phyloP scores from a whole-genome alignment of 2,329 filamentous ascomycete species.

The Trichophyton mentagrophytes region DNA sequence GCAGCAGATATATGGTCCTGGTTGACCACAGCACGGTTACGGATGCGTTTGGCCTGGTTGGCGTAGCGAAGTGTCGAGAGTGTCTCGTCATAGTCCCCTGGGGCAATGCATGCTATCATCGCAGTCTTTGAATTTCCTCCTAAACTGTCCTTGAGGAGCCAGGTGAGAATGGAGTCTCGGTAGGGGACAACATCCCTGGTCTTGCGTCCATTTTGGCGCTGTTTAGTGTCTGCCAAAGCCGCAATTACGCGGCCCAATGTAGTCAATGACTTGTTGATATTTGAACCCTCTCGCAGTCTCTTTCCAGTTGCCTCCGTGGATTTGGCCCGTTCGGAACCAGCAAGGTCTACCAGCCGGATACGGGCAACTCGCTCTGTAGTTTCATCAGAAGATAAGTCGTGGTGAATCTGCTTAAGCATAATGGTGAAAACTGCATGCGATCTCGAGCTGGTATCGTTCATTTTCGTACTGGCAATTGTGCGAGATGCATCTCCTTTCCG shows the following conservation, averaged over 20 bases:
- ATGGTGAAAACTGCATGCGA: conserved; percentile 98
- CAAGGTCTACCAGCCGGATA: conserved; percentile 88
- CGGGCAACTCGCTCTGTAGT: conserved; percentile 89
- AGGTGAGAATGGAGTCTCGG: conserved; percentile 69
- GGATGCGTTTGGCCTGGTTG: conserved; percentile 94
- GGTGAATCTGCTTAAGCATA: conserved; percentile 94
- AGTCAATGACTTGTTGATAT: conserved; percentile 98
- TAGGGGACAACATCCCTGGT: conserved; percentile 73
- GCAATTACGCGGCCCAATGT: conserved; percentile 93
- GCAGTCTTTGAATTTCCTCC: conserved; percentile 97
- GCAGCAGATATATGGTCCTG: conserved; percentile 87
- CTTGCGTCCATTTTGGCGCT: conserved; percentile 40
- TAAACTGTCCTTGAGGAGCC: conserved; percentile 89
- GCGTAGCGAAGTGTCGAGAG: conserved; percentile 92
- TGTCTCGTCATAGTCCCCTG: conserved; percentile 93
- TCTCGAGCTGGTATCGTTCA: conserved; percentile 96
- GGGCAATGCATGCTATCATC: conserved; percentile 97
- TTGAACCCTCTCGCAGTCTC: conserved; percentile 82
- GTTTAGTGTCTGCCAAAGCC: conserved; percentile 64
- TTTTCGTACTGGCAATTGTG: conserved; percentile 87
- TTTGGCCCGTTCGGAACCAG: conserved; percentile 88
- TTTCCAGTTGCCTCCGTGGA: conserved; percentile 88
- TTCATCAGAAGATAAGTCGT: conserved; percentile 93
- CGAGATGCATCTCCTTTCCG: conserved; percentile 75
- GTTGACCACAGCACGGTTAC: conserved; percentile 86